A percentile compares a stretch with the other conserved stretches of the same genome.
These are phyloP conservation scores for Citrullus colocynthis DNA, from an alignment of 306 rosid species.

Conservation along the genomic window DNA sequence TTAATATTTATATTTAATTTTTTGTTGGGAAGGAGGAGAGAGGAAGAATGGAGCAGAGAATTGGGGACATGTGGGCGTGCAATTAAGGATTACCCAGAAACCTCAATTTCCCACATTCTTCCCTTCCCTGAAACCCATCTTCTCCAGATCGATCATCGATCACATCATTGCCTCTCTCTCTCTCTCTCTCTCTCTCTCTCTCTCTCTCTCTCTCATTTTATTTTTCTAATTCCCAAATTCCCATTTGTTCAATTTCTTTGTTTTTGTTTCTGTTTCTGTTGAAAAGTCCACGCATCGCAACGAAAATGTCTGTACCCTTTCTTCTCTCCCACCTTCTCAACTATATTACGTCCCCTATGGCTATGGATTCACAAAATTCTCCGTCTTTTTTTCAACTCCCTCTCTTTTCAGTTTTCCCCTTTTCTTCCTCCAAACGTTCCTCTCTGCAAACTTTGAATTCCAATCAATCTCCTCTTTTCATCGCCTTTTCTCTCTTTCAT, in stretches of 20 bases:
- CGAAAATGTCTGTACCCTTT: neutral
- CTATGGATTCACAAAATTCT: neutral
- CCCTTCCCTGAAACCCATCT: neutral
- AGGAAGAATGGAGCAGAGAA: too few species aligned
- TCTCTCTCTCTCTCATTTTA: neutral
- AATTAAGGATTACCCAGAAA: too few species aligned
- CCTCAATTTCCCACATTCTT: too few species aligned
- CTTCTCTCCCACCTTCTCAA: neutral
- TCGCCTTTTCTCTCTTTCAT: neutral
- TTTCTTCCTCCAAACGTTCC: too few species aligned
- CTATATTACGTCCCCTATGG: neutral
- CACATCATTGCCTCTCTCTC: too few species aligned
- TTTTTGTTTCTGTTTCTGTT: neutral
- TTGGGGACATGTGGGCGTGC: too few species aligned
- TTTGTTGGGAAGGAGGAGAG: too few species aligned
- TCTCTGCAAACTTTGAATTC: too few species aligned
- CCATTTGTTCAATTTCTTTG: neutral
- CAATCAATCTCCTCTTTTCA: neutral
- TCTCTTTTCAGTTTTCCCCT: neutral
- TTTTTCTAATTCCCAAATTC: neutral
- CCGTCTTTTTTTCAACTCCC: constrained; percentile 4
- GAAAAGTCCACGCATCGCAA: neutral
- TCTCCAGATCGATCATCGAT: neutral
- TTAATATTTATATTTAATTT: too few species aligned
- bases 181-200: too few species aligned